phyloP scores from a whole-genome alignment of 1,284 basidiomycete species.

The Lentinula novae-zelandiae region DNA sequence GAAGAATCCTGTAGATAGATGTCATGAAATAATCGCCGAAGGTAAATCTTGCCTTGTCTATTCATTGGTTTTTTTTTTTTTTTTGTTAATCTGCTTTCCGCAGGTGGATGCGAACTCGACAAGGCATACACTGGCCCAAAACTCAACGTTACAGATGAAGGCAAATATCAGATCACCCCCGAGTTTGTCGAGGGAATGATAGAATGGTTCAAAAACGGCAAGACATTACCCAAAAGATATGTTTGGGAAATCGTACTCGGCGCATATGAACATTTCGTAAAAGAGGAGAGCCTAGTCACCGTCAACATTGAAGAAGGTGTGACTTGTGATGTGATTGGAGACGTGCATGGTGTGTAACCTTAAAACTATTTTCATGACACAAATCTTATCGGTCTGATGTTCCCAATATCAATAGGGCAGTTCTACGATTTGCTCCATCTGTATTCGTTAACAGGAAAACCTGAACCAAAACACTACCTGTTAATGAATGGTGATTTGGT shows the following conservation, averaged over 20 bases:
- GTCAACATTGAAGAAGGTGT: conserved; percentile 75
- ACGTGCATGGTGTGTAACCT: conserved; percentile 68
- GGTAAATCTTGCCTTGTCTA: conserved; percentile 37
- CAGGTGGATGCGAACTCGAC: conserved; percentile 74
- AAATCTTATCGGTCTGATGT: background rate
- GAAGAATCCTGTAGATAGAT: conserved; percentile 69
- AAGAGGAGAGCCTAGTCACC: conserved; percentile 83
- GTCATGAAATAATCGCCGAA: conserved; percentile 75
- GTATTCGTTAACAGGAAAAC: conserved; percentile 81
- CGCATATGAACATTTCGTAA: conserved; percentile 71
- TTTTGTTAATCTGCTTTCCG: background rate
- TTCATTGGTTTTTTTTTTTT: background rate
- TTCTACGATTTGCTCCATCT: conserved; percentile 94
- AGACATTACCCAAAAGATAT: conserved; percentile 81
- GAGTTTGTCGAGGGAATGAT: conserved; percentile 89
- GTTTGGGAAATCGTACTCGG: conserved; percentile 97
- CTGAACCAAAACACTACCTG: conserved; percentile 77
- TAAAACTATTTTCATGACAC: background rate
- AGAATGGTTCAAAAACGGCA: conserved; percentile 89
- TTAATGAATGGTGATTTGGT: conserved; percentile 97
- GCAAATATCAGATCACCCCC: conserved; percentile 68
- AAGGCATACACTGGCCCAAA: conserved; percentile 66
- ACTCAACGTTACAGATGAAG: conserved; percentile 50
- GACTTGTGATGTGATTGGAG: conserved; percentile 89
- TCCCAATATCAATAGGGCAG: conserved; percentile 56